These are phyloP conservation scores for Halteria grandinella DNA, from an alignment of 73 alveolate species.

Conservation along the genomic window DNA sequence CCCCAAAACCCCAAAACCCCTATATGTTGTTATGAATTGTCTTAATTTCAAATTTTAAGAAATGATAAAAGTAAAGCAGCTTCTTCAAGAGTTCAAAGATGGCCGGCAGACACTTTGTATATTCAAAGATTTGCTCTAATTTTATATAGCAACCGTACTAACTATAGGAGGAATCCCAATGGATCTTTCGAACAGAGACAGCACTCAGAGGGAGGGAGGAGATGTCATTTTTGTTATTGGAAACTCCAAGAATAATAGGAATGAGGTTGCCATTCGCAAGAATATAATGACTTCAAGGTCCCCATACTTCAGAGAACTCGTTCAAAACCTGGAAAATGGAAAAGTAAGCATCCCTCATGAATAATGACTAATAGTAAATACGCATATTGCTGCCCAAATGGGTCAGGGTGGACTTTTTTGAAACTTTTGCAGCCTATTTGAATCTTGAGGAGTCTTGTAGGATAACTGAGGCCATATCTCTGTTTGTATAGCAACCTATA, in stretches of 20 bases:
- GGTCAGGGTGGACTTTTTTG: conserved; percentile 14
- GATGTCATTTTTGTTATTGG: background rate
- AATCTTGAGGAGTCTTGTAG: background rate
- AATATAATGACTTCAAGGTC: conserved; percentile 30
- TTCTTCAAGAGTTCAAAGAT: conserved; percentile 34
- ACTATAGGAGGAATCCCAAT: background rate
- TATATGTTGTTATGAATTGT: no score
- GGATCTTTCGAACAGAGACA: background rate
- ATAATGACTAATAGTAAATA: conserved; percentile 4
- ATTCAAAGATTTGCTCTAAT: background rate
- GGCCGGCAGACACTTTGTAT: background rate
- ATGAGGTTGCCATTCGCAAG: conserved; percentile 11
- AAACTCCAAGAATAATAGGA: conserved; percentile 4
- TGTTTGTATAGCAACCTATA: background rate
- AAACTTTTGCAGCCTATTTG: background rate
- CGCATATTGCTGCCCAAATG: conserved; percentile 40
- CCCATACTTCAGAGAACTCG: conserved; percentile 21
- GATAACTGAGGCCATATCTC: background rate
- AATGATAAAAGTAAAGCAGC: conserved; percentile 41
- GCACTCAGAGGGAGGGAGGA: background rate
- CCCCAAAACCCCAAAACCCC: no score
- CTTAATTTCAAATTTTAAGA: no score
- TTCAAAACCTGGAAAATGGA: conserved; percentile 1
- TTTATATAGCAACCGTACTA: background rate
- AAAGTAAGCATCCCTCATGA: conserved; percentile 2